These are phyloP conservation scores for Aspergillus incahuasiensis DNA, from an alignment of 495 filamentous ascomycete species.

Conservation along the genomic window DNA sequence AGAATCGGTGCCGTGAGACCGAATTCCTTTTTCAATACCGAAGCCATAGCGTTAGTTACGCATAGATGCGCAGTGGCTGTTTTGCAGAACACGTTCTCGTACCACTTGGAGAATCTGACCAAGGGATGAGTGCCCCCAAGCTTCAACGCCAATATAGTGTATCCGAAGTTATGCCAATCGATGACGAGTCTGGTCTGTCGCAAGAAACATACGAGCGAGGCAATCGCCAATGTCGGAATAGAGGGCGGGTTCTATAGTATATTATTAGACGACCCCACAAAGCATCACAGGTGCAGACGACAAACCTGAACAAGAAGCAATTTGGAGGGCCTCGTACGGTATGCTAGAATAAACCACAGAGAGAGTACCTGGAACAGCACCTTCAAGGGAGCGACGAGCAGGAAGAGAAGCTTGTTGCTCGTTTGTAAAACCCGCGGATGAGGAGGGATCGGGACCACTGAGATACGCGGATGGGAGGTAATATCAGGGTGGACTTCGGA, in stretches of 20 bases:
- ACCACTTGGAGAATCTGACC: constrained; percentile 66
- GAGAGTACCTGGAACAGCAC: constrained; percentile 73
- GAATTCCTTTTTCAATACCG: constrained; percentile 63
- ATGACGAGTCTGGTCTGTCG: constrained; percentile 80
- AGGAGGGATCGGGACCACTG: constrained; percentile 59
- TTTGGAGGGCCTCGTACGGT: constrained; percentile 62
- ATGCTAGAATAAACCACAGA: constrained; percentile 66
- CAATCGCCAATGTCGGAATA: constrained; percentile 80
- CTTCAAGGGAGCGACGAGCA: constrained; percentile 78
- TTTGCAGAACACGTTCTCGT: constrained; percentile 67
- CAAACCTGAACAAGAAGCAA: constrained; percentile 77
- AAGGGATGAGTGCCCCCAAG: constrained; percentile 61
- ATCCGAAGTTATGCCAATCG: constrained; percentile 99
- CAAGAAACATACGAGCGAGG: constrained; percentile 65
- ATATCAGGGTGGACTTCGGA: constrained; percentile 75
- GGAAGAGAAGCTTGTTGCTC: constrained; percentile 68
- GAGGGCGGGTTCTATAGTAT: constrained; percentile 78
- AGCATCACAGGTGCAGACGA: neutral
- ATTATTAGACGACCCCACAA: neutral
- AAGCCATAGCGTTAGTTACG: constrained; percentile 83
- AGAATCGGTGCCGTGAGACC: constrained; percentile 57
- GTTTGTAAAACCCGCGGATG: constrained; percentile 61
- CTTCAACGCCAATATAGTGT: constrained; percentile 82
- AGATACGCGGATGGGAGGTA: constrained; percentile 56
- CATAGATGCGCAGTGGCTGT: constrained; percentile 72